Base-by-base conservation (phyloP, 2,329 filamentous ascomycete genomes). In the Alternaria burnsii region DNA sequence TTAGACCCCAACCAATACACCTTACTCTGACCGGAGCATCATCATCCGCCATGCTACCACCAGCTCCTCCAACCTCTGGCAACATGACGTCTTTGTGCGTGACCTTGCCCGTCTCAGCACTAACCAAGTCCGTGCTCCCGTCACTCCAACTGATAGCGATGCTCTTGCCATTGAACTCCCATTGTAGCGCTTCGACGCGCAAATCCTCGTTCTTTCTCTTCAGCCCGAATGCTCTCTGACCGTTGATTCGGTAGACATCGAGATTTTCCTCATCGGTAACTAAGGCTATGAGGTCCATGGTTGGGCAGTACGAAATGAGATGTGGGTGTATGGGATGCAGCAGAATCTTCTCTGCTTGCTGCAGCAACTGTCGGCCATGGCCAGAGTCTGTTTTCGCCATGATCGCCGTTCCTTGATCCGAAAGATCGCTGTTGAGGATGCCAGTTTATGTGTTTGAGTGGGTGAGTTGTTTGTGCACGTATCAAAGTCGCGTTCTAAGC, bases 91-190 rank as follows among this genome's bases (percentile, higher is more conserved):
- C 78, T 71, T 91, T 87, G 76, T 95, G 91, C 20, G 93, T 88
- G 12, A 90, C 87, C 79, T 94, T 97, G 76, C 89, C 91, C 69
- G 88, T 94, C 76, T 95, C 93, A 22, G 93, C 81, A 61, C 91
- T 91, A 76, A 94, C 86, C 36, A 97, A 81, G 59, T 92, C 88
- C 20, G 95, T 87, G 7, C 87, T 86, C 28, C 91, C 91, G 81
- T 97, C 92, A 68, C 87, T 92, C 88, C 92, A 97, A 46, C 89
- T 92, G 14, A 95, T 87, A 14, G 93, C 93, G 55, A 97, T 85
- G 42, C 92, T 88, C 63, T 92, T 90, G 9, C 90, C 82, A 59
- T 83, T 82, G 36, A 78, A 79, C 62, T 82, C 82, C 82, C 82
- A 84, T 38, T 77, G 72, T 41, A 83, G 65, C 40, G 73, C 72